These are phyloP conservation scores for Beta lomatogona DNA, from an alignment of 179 eudicot genomes.

Conservation along the genomic window DNA sequence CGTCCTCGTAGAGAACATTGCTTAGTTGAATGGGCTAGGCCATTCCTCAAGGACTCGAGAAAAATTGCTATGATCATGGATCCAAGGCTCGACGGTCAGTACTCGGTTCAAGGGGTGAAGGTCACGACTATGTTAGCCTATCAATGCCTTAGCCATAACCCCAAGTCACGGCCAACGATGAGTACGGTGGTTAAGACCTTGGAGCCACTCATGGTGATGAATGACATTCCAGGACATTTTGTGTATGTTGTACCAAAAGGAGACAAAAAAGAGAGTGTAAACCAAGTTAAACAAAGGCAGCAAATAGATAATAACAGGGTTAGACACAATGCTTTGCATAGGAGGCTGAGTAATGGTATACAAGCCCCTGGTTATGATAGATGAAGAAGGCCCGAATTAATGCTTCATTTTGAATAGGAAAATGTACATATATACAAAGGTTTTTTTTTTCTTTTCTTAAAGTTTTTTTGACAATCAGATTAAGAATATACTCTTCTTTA, in stretches of 20 bases:
- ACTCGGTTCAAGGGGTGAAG: slow-evolving; percentile 64
- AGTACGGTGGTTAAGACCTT: slow-evolving; percentile 57
- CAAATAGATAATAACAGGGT: slow-evolving; percentile 26
- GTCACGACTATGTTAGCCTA: slow-evolving; percentile 68
- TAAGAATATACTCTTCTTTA: neutral
- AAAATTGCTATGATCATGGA: slow-evolving; percentile 69
- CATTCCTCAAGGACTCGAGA: slow-evolving; percentile 58
- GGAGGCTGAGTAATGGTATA: slow-evolving; percentile 22
- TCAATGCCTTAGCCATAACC: slow-evolving; percentile 73
- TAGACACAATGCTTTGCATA: slow-evolving; percentile 35
- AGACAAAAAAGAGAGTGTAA: slow-evolving; percentile 13
- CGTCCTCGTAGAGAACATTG: slow-evolving; percentile 65
- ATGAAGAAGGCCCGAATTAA: neutral
- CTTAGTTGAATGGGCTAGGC: slow-evolving; percentile 77
- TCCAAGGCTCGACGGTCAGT: slow-evolving; percentile 79
- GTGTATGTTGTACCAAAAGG: slow-evolving; percentile 58
- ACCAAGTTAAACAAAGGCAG: slow-evolving; percentile 14
- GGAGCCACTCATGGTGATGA: slow-evolving; percentile 50
- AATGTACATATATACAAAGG: slow-evolving; percentile 14
- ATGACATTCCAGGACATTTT: slow-evolving; percentile 54
- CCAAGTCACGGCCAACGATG: slow-evolving; percentile 77
- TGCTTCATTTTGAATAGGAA: neutral
- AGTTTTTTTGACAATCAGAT: neutral
- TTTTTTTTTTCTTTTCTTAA: neutral
- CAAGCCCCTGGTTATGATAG: slow-evolving; percentile 27